phyloP scores from a whole-genome alignment of 2,329 filamentous ascomycete genomes.

The Elsinoe ampelina region DNA sequence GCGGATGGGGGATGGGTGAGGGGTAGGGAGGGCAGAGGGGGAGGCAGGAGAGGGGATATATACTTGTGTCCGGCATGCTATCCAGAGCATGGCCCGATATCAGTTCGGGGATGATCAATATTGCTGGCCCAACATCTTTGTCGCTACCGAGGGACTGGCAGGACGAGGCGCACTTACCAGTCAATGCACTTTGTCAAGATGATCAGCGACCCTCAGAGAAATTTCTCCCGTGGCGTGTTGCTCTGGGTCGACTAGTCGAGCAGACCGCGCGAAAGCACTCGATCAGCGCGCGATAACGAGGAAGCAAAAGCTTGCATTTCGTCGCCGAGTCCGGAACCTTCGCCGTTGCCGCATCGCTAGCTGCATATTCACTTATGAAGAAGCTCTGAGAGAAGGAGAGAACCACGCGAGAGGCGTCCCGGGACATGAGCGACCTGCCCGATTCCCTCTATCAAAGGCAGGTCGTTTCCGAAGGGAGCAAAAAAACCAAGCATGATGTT shows the following conservation, averaged over 20 bases:
- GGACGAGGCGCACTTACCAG: not conserved
- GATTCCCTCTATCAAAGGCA: not conserved
- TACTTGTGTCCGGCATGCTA: not conserved
- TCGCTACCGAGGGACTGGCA: not conserved
- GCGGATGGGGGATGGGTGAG: not conserved
- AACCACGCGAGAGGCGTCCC: not conserved
- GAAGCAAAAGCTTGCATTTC: not conserved
- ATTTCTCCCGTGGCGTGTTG: not conserved
- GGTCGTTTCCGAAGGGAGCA: not conserved
- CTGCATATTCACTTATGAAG: not conserved
- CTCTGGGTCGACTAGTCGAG: not conserved
- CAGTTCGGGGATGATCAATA: not conserved
- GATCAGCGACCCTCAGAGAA: not conserved
- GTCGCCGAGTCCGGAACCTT: too few species aligned
- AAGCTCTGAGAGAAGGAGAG: not conserved
- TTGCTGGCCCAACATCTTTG: not conserved
- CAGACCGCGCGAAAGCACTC: not conserved
- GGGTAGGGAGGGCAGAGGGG: not conserved
- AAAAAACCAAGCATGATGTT: constrained; percentile 1
- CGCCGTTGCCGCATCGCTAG: not conserved
- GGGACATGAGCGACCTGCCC: not conserved
- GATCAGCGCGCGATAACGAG: constrained; percentile 5
- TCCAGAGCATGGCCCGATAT: not conserved
- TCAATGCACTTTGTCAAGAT: not conserved
- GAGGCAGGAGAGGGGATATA: not conserved